phyloP scores from a whole-genome alignment of 768 basidiomycete species.

The Hygrocybe coccinea region DNA sequence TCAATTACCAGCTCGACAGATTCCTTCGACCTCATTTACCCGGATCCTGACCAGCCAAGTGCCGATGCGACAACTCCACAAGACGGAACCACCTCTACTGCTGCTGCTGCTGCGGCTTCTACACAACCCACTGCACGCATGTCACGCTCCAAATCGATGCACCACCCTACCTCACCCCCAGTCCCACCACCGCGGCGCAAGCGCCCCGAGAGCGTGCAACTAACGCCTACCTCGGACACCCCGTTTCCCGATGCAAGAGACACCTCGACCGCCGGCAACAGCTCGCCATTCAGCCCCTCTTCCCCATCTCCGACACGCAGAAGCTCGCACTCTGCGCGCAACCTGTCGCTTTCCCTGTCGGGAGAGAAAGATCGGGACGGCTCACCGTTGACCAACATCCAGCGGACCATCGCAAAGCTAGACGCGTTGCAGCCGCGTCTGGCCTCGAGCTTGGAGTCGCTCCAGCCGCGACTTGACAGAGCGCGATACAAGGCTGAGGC shows the following conservation, averaged over 20 bases:
- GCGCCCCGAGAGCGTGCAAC: constrained; percentile 63
- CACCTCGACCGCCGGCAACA: background rate
- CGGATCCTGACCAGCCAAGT: constrained; percentile 5
- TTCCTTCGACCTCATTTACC: background rate
- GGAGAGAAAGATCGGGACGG: background rate
- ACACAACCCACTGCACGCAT: constrained; percentile 34
- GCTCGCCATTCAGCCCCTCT: background rate
- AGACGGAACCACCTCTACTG: constrained; percentile 20
- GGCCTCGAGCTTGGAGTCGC: constrained; percentile 10
- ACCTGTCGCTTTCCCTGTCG: background rate
- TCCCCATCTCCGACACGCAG: background rate
- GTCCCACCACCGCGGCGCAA: constrained; percentile 44
- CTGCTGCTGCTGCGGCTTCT: too few relatives aligned
- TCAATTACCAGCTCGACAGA: background rate
- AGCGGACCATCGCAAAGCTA: constrained; percentile 36
- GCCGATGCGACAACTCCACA: constrained; percentile 18
- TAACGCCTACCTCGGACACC: constrained; percentile 27
- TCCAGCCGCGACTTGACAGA: constrained; percentile 53
- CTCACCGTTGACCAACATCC: constrained; percentile 31
- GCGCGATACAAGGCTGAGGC: constrained; percentile 71
- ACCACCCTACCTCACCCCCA: constrained; percentile 35
- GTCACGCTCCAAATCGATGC: constrained; percentile 52
- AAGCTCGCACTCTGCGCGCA: background rate
- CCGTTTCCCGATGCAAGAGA: too few relatives aligned
- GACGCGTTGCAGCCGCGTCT: constrained; percentile 23